These are phyloP conservation scores for Aspergillus niger DNA, from an alignment of 2,329 filamentous ascomycete species.

Conservation along the genomic window DNA sequence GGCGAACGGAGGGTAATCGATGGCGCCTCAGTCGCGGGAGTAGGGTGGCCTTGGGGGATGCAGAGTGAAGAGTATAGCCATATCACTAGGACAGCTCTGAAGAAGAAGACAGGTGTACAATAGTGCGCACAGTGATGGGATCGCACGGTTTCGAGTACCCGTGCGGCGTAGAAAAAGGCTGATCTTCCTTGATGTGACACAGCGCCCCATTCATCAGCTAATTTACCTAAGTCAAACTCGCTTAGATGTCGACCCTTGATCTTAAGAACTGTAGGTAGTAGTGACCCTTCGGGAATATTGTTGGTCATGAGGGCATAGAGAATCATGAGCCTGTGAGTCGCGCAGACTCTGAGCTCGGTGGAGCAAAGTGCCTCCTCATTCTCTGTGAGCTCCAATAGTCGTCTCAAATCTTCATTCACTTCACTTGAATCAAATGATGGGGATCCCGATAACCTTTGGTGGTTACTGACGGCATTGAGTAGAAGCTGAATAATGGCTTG, in stretches of 20 bases:
- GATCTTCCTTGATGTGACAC: neutral
- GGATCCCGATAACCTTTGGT: neutral
- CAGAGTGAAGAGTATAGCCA: slow-evolving; percentile 3
- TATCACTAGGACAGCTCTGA: neutral
- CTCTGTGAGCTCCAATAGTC: neutral
- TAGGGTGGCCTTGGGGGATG: neutral
- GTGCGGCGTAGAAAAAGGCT: slow-evolving; percentile 1
- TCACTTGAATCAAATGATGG: neutral
- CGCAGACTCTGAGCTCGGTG: neutral
- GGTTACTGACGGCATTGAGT: neutral
- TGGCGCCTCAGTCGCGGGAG: neutral
- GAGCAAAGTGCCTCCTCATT: neutral
- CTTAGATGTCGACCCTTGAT: neutral
- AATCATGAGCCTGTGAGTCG: neutral
- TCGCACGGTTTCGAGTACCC: neutral
- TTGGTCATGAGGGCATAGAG: neutral
- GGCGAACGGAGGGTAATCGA: neutral
- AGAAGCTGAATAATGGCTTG: neutral
- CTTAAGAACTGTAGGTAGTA: neutral
- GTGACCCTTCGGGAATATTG: neutral
- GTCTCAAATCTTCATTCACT: neutral
- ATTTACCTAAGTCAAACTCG: neutral
- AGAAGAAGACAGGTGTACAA: neutral
- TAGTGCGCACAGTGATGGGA: slow-evolving; percentile 1
- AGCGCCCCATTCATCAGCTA: neutral